These are phyloP conservation scores for Xerocomus amazonicus DNA, from an alignment of 1,284 basidiomycete species.

Conservation along the genomic window DNA sequence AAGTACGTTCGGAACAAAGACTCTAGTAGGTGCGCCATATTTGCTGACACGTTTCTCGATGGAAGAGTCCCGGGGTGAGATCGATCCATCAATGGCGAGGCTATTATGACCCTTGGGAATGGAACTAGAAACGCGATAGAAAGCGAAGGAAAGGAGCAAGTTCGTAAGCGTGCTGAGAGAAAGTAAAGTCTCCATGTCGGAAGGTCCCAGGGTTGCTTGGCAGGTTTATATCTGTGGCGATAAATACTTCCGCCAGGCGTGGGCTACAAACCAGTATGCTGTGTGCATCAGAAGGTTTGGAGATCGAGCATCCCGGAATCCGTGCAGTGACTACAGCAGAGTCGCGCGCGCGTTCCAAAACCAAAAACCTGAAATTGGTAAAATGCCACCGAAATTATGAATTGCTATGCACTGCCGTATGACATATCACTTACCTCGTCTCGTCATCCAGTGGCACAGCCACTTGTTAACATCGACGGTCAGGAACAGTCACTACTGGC, in stretches of 20 bases:
- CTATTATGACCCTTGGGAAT: background rate
- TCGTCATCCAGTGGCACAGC: no score
- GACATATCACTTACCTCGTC: background rate
- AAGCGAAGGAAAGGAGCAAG: background rate
- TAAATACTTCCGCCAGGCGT: background rate
- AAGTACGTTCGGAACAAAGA: slow-evolving; percentile 19
- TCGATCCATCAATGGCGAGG: no score
- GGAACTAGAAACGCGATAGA: background rate
- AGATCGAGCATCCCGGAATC: no score
- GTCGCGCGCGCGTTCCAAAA: no score
- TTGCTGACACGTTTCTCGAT: background rate
- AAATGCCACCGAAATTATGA: no score
- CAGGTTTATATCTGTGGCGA: slow-evolving; percentile 1
- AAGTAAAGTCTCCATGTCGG: slow-evolving; percentile 9
- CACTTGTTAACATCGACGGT: no score
- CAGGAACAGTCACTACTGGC: no score
- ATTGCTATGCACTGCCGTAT: background rate
- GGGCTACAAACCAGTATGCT: no score
- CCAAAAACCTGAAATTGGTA: no score
- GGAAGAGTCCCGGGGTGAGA: background rate
- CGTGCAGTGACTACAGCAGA: no score
- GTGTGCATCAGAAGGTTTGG: no score
- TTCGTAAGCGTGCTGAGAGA: background rate
- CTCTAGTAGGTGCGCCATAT: background rate
- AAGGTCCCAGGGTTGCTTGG: background rate